These are phyloP conservation scores for Pisolithus albus DNA, from an alignment of 768 basidiomycete species.

Conservation along the genomic window DNA sequence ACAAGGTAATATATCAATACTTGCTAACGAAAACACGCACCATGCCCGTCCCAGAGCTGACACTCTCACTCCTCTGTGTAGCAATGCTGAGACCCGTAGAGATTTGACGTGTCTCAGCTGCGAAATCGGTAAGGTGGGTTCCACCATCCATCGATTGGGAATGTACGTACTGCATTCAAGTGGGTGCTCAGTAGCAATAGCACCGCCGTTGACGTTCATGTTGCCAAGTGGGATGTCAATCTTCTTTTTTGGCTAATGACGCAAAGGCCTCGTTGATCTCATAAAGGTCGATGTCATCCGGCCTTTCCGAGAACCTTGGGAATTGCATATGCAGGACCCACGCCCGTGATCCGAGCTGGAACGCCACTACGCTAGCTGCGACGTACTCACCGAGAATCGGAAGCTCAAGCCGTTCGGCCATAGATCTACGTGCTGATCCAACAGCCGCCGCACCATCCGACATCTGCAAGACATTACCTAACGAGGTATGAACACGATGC, in stretches of 20 bases:
- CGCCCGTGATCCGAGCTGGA: conserved; percentile 83
- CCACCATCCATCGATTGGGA: not conserved
- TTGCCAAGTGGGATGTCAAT: conserved; percentile 68
- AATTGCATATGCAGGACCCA: conserved; percentile 86
- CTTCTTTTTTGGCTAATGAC: conserved; percentile 64
- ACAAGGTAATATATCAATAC: conserved; percentile 38
- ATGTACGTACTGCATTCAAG: conserved; percentile 70
- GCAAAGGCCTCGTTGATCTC: conserved; percentile 67
- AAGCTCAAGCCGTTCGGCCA: conserved; percentile 77
- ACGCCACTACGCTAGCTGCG: conserved; percentile 64
- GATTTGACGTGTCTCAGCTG: conserved; percentile 81
- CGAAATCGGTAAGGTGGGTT: conserved; percentile 4
- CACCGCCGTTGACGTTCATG: conserved; percentile 84
- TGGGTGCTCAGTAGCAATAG: conserved; percentile 86
- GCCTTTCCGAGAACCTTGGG: conserved; percentile 63
- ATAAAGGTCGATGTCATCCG: conserved; percentile 80
- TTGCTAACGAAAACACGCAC: conserved; percentile 82
- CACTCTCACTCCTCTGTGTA: conserved; percentile 62
- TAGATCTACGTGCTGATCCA: conserved; percentile 70
- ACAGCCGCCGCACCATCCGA: conserved; percentile 93
- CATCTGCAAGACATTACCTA: conserved; percentile 80
- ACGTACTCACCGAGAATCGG: conserved; percentile 85
- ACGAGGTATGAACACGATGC: not conserved
- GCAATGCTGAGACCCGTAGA: conserved; percentile 79
- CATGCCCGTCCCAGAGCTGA: conserved; percentile 89